phyloP scores from a whole-genome alignment of 1,284 basidiomycete genomes.

The Coniferiporia sulphurascens region DNA sequence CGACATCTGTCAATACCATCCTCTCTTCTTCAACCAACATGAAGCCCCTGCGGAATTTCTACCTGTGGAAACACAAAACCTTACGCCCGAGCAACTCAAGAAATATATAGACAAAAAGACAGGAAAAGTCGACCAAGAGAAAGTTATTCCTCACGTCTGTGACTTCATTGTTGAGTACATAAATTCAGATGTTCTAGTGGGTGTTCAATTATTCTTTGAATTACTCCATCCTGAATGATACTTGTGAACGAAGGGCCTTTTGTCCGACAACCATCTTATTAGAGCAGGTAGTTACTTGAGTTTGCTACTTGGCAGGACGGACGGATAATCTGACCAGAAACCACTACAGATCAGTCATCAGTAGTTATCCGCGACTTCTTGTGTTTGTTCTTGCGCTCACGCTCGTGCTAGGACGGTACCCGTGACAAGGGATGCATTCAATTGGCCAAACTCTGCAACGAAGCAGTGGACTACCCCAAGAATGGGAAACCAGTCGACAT shows the following conservation, averaged over 20 bases:
- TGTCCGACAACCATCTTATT: slow-evolving; percentile 64
- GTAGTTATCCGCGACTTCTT: slow-evolving; percentile 30
- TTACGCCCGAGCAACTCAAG: slow-evolving; percentile 21
- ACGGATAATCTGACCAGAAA: neutral
- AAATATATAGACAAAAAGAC: slow-evolving; percentile 23
- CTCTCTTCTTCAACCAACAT: slow-evolving; percentile 22
- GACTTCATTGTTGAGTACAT: slow-evolving; percentile 83
- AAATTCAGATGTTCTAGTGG: slow-evolving; percentile 69
- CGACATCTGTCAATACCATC: slow-evolving; percentile 38
- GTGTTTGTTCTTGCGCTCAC: neutral
- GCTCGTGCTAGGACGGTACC: slow-evolving; percentile 52
- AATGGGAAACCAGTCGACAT: slow-evolving; percentile 63
- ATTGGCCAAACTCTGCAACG: slow-evolving; percentile 61
- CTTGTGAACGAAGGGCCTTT: slow-evolving; percentile 44
- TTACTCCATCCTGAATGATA: neutral
- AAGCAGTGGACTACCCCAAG: slow-evolving; percentile 73
- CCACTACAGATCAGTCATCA: slow-evolving; percentile 56
- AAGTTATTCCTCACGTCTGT: slow-evolving; percentile 70
- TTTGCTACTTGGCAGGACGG: neutral
- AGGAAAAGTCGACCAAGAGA: slow-evolving; percentile 41
- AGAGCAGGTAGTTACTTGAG: slow-evolving; percentile 53
- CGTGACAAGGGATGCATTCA: slow-evolving; percentile 56
- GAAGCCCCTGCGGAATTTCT: slow-evolving; percentile 49
- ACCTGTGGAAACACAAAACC: too few species aligned
- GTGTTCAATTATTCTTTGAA: slow-evolving; percentile 16